Evolutionary conservation across 1,284 basidiomycete species (phyloP).

Genomic region (Moesziomyces antarcticus): DNA sequence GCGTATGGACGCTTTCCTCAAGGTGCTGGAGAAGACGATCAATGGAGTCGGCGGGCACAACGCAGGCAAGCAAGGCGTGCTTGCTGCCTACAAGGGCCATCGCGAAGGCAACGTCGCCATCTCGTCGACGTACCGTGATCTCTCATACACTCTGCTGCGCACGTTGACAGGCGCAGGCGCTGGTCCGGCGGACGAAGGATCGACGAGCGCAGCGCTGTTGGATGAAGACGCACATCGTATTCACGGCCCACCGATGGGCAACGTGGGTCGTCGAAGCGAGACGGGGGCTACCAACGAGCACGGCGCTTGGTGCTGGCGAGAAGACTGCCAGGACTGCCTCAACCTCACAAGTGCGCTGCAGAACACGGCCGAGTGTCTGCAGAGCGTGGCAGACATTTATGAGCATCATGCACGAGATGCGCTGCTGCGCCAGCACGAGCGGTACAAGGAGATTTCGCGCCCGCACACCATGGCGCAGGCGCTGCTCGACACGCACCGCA

Average conservation of each 20-base stretch:
- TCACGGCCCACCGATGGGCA: constrained; percentile 59
- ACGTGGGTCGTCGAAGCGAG: constrained; percentile 72
- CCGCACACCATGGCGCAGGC: constrained; percentile 78
- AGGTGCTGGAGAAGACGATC: constrained; percentile 46
- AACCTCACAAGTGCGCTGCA: constrained; percentile 81
- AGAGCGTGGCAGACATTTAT: constrained; percentile 79
- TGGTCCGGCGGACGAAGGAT: constrained; percentile 15
- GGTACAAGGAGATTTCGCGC: constrained; percentile 79
- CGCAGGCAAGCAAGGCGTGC: constrained; percentile 37
- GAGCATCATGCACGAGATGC: constrained; percentile 80
- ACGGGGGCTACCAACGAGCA: constrained; percentile 73
- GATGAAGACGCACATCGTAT: constrained; percentile 75
- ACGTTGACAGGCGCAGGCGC: constrained; percentile 52
- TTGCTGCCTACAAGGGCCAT: constrained; percentile 34
- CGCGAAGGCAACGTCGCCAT: constrained; percentile 32
- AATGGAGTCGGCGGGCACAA: constrained; percentile 40
- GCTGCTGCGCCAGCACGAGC: constrained; percentile 79
- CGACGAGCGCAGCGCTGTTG: constrained; percentile 71
- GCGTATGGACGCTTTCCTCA: constrained; percentile 39
- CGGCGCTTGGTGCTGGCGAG: constrained; percentile 86
- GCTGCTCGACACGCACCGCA: constrained; percentile 75
- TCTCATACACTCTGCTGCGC: constrained; percentile 51
- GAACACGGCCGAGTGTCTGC: constrained; percentile 78
- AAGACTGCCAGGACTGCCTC: constrained; percentile 80
- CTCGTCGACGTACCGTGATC: constrained; percentile 43